A percentile compares a stretch with the other conserved stretches of the same genome.
These are phyloP conservation scores for Tripidium arundinaceum DNA, from an alignment of 202 grass and related monocot species.

Conservation along the genomic window DNA sequence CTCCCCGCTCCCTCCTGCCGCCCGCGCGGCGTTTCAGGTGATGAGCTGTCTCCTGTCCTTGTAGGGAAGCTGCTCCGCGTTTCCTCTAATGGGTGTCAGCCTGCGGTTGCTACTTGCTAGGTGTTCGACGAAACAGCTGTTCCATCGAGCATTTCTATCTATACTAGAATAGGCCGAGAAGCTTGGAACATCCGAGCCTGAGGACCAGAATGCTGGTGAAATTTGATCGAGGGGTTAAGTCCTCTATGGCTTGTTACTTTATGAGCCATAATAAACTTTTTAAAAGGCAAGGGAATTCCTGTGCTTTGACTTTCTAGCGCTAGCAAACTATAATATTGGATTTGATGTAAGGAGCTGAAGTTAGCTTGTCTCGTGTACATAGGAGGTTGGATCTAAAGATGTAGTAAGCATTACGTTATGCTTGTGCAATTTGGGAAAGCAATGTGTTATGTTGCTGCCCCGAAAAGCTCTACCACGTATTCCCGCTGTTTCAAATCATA, in stretches of 20 bases:
- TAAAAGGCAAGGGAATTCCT: neutral
- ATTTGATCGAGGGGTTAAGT: neutral
- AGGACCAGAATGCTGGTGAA: neutral
- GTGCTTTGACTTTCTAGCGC: neutral
- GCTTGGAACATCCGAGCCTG: neutral
- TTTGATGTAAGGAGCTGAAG: neutral
- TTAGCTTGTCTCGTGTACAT: neutral
- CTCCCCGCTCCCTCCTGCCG: neutral
- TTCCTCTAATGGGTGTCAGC: neutral
- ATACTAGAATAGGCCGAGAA: neutral
- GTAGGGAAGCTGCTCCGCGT: neutral
- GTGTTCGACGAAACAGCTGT: constrained; percentile 26
- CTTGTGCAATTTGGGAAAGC: neutral
- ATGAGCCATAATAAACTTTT: neutral
- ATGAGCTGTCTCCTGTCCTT: neutral
- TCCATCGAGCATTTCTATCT: neutral
- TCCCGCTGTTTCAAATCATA: neutral
- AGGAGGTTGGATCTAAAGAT: neutral
- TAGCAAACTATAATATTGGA: neutral
- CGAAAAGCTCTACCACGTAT: neutral
- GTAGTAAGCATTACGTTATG: neutral
- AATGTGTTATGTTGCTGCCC: neutral
- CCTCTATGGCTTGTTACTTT: neutral
- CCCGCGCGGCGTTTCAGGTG: constrained; percentile 26
- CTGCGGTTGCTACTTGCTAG: neutral